A percentile compares a stretch with the other conserved stretches of the same genome.
These are phyloP conservation scores for Cardamine chenopodiifolia DNA, from an alignment of 345 rosid genomes.

Conservation along the genomic window DNA sequence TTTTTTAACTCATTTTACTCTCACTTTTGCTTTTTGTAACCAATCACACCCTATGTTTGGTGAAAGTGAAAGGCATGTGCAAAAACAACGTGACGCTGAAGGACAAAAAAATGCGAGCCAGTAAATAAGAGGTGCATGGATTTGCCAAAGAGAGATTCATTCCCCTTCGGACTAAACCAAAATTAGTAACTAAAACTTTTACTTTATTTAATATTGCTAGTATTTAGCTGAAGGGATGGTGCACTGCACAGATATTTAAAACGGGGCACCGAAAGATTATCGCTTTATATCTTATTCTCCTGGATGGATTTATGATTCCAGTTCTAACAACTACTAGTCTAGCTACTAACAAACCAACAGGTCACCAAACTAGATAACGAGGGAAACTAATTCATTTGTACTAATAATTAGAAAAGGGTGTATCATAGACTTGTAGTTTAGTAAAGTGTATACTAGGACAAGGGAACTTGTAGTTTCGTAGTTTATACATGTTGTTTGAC, in stretches of 20 bases:
- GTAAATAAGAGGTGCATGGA: slow-evolving; percentile 21
- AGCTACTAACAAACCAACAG: neutral
- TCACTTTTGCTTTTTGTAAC: no score
- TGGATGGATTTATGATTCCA: neutral
- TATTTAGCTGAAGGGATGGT: neutral
- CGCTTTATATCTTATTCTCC: slow-evolving; percentile 22
- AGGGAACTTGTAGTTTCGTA: neutral
- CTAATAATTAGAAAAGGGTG: neutral
- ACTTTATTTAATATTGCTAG: neutral
- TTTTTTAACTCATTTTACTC: no score
- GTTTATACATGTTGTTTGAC: no score
- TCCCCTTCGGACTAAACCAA: slow-evolving; percentile 39
- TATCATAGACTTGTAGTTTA: neutral
- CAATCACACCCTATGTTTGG: no score
- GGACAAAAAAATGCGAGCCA: slow-evolving; percentile 3
- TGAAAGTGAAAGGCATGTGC: slow-evolving; percentile 42
- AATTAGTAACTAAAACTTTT: slow-evolving; percentile 12
- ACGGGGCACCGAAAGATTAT: slow-evolving; percentile 18
- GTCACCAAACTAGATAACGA: neutral
- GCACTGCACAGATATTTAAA: neutral
- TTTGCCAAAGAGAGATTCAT: slow-evolving; percentile 31
- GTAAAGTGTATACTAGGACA: no score
- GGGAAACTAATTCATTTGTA: neutral
- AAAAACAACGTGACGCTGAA: slow-evolving; percentile 15
- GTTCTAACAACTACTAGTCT: slow-evolving; percentile 7